phyloP scores from a whole-genome alignment of 2,329 filamentous ascomycete species.

The Curvularia spicifera region DNA sequence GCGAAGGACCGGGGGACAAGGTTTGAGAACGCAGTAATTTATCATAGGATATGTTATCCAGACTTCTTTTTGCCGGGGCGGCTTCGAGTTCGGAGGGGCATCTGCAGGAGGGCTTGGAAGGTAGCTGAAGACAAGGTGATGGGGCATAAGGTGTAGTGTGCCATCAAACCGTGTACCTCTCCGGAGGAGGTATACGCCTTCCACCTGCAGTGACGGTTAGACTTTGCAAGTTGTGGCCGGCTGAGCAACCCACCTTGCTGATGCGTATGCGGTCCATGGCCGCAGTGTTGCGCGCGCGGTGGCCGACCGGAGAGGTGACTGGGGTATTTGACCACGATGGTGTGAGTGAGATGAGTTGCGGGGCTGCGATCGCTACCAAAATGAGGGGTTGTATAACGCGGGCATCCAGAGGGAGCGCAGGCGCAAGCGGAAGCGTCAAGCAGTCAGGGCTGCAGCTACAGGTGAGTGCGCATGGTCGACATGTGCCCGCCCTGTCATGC shows the following conservation, averaged over 20 bases:
- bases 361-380: constrained; percentile 8
- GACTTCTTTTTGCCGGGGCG: constrained; percentile 67
- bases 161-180: constrained; percentile 64
- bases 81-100: constrained; percentile 48
- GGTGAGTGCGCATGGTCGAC: constrained; percentile 19
- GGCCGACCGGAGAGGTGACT: constrained; percentile 11
- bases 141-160: constrained; percentile 67
- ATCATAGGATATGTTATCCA: constrained; percentile 98
- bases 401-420: constrained; percentile 2
- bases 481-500: constrained; percentile 28
- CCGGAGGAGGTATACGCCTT: constrained; percentile 66
- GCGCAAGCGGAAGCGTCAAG: constrained; percentile 10
- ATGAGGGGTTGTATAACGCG: constrained; percentile 11
- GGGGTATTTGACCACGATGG: constrained; percentile 2
- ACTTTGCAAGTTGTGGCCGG: background rate
- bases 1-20: constrained; percentile 71
- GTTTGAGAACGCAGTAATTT: constrained; percentile 76
- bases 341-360: constrained; percentile 5
- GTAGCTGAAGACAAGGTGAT: constrained; percentile 70
- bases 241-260: constrained; percentile 49
- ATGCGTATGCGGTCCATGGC: constrained; percentile 56
- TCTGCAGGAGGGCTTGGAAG: constrained; percentile 51
- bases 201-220: constrained; percentile 53
- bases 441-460: constrained; percentile 12
- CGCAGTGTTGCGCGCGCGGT: constrained; percentile 9